Evolutionary conservation across 2,329 filamentous ascomycete species (phyloP).

Genomic region (Aspergillus pseudotamarii): DNA sequence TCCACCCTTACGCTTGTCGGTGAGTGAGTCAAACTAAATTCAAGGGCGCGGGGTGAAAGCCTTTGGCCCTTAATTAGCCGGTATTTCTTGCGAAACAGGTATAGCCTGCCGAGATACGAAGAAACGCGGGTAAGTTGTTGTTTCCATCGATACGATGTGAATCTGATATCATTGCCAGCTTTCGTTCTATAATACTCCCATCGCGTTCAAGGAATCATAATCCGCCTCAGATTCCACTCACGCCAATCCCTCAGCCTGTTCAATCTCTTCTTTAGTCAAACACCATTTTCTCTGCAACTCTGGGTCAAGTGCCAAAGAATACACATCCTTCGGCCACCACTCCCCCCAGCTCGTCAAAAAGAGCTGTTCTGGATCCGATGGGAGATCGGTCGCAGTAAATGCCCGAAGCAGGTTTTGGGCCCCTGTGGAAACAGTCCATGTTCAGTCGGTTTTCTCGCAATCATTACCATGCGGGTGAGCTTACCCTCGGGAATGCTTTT

Average conservation of each 20-base stretch:
- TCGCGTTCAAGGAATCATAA: not conserved
- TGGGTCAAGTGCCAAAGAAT: constrained; percentile 23
- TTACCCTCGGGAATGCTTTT: not conserved
- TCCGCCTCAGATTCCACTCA: not conserved
- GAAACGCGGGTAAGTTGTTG: too few relatives aligned
- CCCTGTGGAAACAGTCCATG: constrained; percentile 20
- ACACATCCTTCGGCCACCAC: constrained; percentile 32
- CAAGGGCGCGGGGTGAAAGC: not conserved
- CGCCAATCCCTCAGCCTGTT: constrained; percentile 19
- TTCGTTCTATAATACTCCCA: not conserved
- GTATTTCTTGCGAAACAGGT: not conserved
- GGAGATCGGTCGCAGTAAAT: constrained; percentile 20
- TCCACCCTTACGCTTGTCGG: not conserved
- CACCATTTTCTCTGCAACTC: constrained; percentile 30
- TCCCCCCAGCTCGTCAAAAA: constrained; percentile 34
- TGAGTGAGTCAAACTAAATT: not conserved
- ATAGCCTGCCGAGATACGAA: not conserved
- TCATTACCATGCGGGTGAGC: not conserved
- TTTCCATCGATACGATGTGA: too few relatives aligned
- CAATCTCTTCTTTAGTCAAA: constrained; percentile 26
- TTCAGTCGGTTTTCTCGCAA: not conserved
- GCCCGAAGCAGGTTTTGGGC: constrained; percentile 28
- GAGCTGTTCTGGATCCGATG: constrained; percentile 26
- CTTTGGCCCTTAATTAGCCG: not conserved
- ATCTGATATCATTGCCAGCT: too few relatives aligned